Evolutionary conservation across 176 grass and related monocot genomes (phyloP).

Genomic region (Oryza glumipatula): DNA sequence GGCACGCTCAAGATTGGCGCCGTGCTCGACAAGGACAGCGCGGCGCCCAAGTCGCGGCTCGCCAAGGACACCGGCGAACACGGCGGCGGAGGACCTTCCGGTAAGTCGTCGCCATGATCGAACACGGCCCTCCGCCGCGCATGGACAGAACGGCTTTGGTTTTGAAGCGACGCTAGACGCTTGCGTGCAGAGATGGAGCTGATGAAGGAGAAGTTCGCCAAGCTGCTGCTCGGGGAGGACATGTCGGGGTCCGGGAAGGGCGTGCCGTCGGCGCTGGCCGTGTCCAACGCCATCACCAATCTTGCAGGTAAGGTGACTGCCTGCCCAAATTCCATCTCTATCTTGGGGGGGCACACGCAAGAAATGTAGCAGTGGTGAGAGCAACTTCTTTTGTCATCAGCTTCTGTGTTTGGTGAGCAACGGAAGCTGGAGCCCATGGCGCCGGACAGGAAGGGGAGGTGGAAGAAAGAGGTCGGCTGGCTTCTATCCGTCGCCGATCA

Average conservation of each 20-base stretch:
- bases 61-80: conserved; percentile 14
- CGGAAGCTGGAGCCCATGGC: conserved; percentile 81
- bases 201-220: conserved; percentile 85
- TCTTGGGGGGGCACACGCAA: neutral
- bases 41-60: conserved; percentile 22
- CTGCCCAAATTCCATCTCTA: neutral
- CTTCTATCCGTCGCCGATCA: conserved; percentile 87
- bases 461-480: conserved; percentile 88
- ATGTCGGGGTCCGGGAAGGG: conserved; percentile 92
- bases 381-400: conserved; percentile 29
- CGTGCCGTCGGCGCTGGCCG: conserved; percentile 74
- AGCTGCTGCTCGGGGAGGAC: conserved; percentile 84
- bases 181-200: conserved; percentile 67
- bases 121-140: neutral
- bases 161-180: conserved; percentile 36
- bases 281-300: conserved; percentile 89
- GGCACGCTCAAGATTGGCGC: neutral
- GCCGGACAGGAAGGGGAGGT: conserved; percentile 65
- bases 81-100: conserved; percentile 29
- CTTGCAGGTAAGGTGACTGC: conserved; percentile 67
- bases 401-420: conserved; percentile 88
- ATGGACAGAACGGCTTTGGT: neutral
- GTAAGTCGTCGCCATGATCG: conserved; percentile 35
- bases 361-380: neutral
- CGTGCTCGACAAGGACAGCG: conserved; percentile 29